Base-by-base conservation (phyloP, 805 yeast species). In the Cyberlindnera suaveolens region DNA sequence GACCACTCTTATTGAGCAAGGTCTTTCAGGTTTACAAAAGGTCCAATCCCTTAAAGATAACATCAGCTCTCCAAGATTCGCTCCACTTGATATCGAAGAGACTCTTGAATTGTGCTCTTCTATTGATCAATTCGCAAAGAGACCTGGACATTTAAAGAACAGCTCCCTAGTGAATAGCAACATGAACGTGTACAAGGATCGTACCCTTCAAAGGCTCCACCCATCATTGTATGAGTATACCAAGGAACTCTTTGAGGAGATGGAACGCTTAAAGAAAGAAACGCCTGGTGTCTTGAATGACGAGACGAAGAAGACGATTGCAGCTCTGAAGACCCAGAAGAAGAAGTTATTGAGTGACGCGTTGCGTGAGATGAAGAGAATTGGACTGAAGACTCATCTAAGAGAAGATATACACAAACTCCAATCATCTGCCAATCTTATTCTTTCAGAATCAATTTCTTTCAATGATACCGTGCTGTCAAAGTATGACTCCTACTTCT, bases 311-410 rank as follows among this genome's bases (percentile, higher is more conserved):
- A 84, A 84, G 58, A 57, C 68, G 1, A 63, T 83, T 32, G 81
- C 89, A 2, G 72, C 87, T 6, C 68, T 93, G 62, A 85, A 83
- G 56, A 73, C 82, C n/a, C 91, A 87, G 55, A 93, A 93, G 64
- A 71, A 81, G 46, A 84, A 82, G 50, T 63, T 89, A 6, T 66
- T 95, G 42, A 84, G 93, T 63, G 87, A 82, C 44, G 75, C 89
- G 0, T 64, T 93, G 46, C 79, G 80, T 48, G 93, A 86, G 50
- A 65, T 91, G 42, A 76, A 79, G 57, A 67, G 80, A 45, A 77
- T 86, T 57, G 99, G 99, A 1, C 63, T 93, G 50, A 83, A 78
- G 52, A 67, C 80, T 4, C 75, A 75, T 20, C 70, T 82, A 31
- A 79, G 82, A 45, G 71, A 81, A 6, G 89, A 85, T 48, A 76